These are phyloP conservation scores for Pseudogymnoascus sp. DNA, from an alignment of 2,329 filamentous ascomycete species.

Conservation along the genomic window DNA sequence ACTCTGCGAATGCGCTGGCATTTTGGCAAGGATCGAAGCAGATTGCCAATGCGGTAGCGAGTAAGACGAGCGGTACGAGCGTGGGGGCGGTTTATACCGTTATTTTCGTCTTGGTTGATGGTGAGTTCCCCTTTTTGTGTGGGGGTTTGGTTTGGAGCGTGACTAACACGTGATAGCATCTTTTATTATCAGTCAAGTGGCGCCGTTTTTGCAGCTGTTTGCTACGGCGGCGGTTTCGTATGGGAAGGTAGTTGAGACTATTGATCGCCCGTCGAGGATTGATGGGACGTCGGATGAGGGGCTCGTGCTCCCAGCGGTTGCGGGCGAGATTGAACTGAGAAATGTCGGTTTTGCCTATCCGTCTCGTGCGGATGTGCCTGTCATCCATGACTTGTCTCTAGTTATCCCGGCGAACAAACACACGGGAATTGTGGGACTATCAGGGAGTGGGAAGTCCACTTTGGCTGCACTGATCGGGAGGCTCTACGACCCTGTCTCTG, in stretches of 20 bases:
- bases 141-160: conserved; percentile 19
- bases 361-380: conserved; percentile 21
- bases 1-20: conserved; percentile 49
- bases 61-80: conserved; percentile 15
- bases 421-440: conserved; percentile 38
- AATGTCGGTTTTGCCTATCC: conserved; percentile 31
- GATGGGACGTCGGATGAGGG: conserved; percentile 18
- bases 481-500: conserved; percentile 40
- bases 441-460: conserved; percentile 36
- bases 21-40: conserved; percentile 50
- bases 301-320: conserved; percentile 14
- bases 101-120: conserved; percentile 45
- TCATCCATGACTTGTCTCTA: conserved; percentile 28
- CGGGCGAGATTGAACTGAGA: conserved; percentile 26
- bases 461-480: conserved; percentile 35
- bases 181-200: conserved; percentile 43
- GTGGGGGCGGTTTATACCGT: conserved; percentile 47
- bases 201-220: conserved; percentile 43
- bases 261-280: conserved; percentile 31
- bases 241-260: conserved; percentile 32
- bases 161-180: conserved; percentile 16
- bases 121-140: conserved; percentile 27
- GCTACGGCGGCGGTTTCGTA: conserved; percentile 22
- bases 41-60: conserved; percentile 26
- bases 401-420: conserved; percentile 27